Percentiles rank a stretch among this genome's conserved stretches.
Conservation (phyloP, 805 yeast species). For the Dipodascus geniculatus region DNA sequence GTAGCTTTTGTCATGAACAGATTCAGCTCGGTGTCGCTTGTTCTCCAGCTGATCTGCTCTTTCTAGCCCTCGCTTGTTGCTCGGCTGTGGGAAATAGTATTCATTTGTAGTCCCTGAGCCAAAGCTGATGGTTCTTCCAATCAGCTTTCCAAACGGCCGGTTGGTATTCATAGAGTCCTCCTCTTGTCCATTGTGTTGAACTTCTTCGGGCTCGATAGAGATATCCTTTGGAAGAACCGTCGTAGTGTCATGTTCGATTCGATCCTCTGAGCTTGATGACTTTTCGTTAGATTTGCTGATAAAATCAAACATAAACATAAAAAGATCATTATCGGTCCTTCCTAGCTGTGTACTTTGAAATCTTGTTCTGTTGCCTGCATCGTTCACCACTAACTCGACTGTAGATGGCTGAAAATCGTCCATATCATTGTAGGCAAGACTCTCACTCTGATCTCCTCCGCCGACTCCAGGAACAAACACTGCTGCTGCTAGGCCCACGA, state of each 20-base stretch:
- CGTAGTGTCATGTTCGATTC: not conserved
- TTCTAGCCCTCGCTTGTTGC: not conserved
- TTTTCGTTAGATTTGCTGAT: not conserved
- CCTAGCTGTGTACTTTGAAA: not conserved
- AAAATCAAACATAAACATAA: not conserved
- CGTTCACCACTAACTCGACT: not conserved
- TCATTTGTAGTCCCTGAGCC: not conserved
- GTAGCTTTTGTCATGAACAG: not conserved
- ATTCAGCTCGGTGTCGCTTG: not conserved
- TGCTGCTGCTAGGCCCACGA: not conserved
- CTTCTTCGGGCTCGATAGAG: not conserved
- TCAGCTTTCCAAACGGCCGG: not conserved
- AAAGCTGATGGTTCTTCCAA: not conserved
- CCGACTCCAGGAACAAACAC: not conserved
- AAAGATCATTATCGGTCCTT: not conserved
- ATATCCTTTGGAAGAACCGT: not conserved
- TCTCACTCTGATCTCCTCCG: not conserved
- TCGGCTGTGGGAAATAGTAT: not conserved
- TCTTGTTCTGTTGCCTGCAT: not conserved
- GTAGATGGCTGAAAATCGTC: not conserved
- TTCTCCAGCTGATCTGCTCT: not conserved
- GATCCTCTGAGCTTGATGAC: not conserved
- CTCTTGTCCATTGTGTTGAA: not conserved
- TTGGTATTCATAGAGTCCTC: not conserved
- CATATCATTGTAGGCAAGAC: not conserved